Base-by-base conservation (phyloP, 805 yeast genomes). In the Blastobotrys muscicola region DNA sequence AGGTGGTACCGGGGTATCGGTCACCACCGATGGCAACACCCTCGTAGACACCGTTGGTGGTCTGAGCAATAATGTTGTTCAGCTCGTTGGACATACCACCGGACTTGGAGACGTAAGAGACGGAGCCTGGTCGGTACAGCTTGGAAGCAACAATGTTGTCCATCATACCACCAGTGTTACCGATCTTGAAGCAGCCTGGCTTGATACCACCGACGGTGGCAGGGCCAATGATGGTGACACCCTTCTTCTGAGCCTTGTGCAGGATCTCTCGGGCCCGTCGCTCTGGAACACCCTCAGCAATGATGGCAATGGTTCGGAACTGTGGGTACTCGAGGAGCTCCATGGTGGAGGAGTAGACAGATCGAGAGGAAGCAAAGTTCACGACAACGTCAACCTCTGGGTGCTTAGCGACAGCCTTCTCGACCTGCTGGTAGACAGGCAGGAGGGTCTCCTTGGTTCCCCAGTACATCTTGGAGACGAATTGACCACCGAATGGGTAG, bases 1-100 rank as follows among this genome's bases (percentile, higher is more conserved):
- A 77, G 57, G 80, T 76, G 53, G 83, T 78, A 55, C 82, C 82
- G 48, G 83, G 83, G 72, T 78, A 77, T 52, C 83, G 76, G 67
- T 77, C 83, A 62, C 83, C 83, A 50, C 83, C 83, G 71, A 77
- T 77, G 56, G 83, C 83, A 51, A 77, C 72, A 53, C 81, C 83
- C 62, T 68, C 72, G 54, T 68, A 69, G 14, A 68, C 72, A 51
- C 72, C 72, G 49, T 68, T 65, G 46, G 72, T 68, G 45, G 62
- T 64, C 46, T 68, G 68, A 23, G 69, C 47, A 46, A 68, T 68
- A 55, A 68, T 68, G 61, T 68, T 68, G 65, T 68, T 68, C 47
- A 68, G 60, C 60, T 68, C 72, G 57, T 68, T 68, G 50, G 72
- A 68, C 72, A 68, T 68, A 48, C 72, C 72, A 46, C 72, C 72